Evolutionary conservation across 805 yeast genomes (phyloP), one percentile per base, ranked within the genome.

Genomic region (Suhomyces sp.): DNA sequence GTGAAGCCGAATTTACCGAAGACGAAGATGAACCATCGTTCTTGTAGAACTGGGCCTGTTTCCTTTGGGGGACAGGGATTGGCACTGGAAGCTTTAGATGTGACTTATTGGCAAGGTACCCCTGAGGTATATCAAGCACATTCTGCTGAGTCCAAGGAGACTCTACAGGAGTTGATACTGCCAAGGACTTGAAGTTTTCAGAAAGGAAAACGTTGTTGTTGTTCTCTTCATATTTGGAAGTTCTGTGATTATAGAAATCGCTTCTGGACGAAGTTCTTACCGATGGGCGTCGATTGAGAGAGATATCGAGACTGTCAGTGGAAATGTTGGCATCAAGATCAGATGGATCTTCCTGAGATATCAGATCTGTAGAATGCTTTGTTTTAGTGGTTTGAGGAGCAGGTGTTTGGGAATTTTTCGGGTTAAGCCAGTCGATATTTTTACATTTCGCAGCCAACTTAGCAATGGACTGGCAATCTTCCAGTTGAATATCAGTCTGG

Each of bases 391-490:
- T 37, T 37, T 37, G 20, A 17, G 40, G 40, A 35, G 12, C 19
- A 4, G 40, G 41, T 3, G 41, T 10, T 12, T 27, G 31, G 35
- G 17, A 31, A 5, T 19, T 50, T 49, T 25, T 43, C 35, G 44
- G 40, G 19, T 17, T 27, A 10, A 74, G 53, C 74, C 76, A 74
- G 3, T 70, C 57, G 6, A 72, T 62, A 0, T 64, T 49, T 48
- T 71, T 55, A 49, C 79, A 73, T 48, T 66, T 65, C 4, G 58
- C 50, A 1, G 79, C 73, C 24, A 73, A 57, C 46, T 67, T 69
- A 9, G 65, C 59, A 12, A 73, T 66, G 9, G 55, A 56, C 21
- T 57, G 62, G 6, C 64, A 57, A 21, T 61, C 61, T 10, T 53
- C 57, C 27, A 24, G 25, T 31, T 45, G 47, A 15, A 19, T 25